Evolutionary conservation across 2,329 filamentous ascomycete genomes (phyloP), one percentile per base, ranked within the genome.

Genomic region (Colletotrichum ledebouriae): DNA sequence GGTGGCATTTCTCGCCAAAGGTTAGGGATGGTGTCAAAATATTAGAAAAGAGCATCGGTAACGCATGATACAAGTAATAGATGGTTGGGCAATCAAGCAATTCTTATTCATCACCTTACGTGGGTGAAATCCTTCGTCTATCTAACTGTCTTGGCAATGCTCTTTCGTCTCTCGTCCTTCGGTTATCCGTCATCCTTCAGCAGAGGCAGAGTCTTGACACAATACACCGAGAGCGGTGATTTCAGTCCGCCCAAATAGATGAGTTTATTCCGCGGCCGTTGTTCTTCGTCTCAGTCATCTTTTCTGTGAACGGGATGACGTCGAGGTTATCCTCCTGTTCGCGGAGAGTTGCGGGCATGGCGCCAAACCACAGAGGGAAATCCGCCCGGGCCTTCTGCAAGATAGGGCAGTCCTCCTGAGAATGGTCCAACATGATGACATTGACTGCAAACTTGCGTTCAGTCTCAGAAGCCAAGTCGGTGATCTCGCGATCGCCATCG

Each of bases 1-100:
- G 91, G 76, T 86, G 87, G 72, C 96, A 99, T 81, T 99, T 92
- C 77, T 94, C 92, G 73, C 95, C 94, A 6, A 90, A 90, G 75
- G 92, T 99, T 1, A 86, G 93, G 72, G 93, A 97, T 75, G 91
- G 91, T 1, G 83, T 92, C 4, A 86, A 87, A 78, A 79, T 86
- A 50, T 81, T 94, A 76, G 91, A 94, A 77, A 93, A 92, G 84
- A 85, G 83, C 52, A 80, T 93, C 17, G 58, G 55, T 33, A 70
- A 52, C 59, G 60, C 64, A 20, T 71, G 58, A 67, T 47, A 47
- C 13, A 37, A 22, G 22, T 3, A 39, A 47, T 39, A 60, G 33
- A 60, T 55, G 41, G 47, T 66, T 66, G 61, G 55, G 47, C 59
- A 60, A 56, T 50, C n/a, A 17, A 22, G 33, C n/a, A 17, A 12